Evolutionary conservation across 768 basidiomycete species (phyloP).

Genomic region (Obba rivulosa): DNA sequence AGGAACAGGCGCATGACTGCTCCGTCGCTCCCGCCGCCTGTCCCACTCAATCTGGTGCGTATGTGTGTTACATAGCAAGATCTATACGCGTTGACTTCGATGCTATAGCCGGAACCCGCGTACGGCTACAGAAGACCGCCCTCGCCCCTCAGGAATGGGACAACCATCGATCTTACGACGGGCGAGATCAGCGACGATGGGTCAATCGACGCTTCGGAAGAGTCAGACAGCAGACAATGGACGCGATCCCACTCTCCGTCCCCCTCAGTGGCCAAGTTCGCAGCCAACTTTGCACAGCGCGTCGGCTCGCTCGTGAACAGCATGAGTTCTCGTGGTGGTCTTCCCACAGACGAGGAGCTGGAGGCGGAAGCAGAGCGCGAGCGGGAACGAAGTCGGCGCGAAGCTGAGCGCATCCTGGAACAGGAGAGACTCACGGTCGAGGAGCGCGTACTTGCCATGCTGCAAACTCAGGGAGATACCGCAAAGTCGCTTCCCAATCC

Average conservation of each 20-base stretch:
- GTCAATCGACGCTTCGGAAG: constrained; percentile 23
- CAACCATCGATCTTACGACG: constrained; percentile 50
- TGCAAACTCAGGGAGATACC: constrained; percentile 47
- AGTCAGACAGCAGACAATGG: constrained; percentile 38
- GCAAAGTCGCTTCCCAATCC: constrained; percentile 27
- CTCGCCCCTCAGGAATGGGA: constrained; percentile 68
- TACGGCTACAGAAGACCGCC: constrained; percentile 48
- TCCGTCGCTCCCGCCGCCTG: constrained; percentile 31
- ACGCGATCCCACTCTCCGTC: constrained; percentile 56
- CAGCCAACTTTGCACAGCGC: constrained; percentile 68
- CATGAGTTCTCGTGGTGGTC: constrained; percentile 26
- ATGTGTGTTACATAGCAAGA: neutral
- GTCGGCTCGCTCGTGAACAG: constrained; percentile 64
- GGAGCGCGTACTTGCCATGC: constrained; percentile 73
- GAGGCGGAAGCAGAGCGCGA: constrained; percentile 79
- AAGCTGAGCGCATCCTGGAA: constrained; percentile 73
- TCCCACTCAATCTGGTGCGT: constrained; percentile 37
- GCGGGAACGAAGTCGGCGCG: constrained; percentile 66
- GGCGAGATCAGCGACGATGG: constrained; percentile 33
- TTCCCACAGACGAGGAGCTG: constrained; percentile 70
- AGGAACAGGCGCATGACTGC: constrained; percentile 33
- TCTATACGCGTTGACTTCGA: constrained; percentile 8
- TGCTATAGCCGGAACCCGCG: constrained; percentile 39
- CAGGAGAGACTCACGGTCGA: constrained; percentile 55
- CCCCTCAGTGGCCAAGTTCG: constrained; percentile 69